These are phyloP conservation scores for Simmondsia chinensis DNA, from an alignment of 148 eudicot species.

Conservation along the genomic window DNA sequence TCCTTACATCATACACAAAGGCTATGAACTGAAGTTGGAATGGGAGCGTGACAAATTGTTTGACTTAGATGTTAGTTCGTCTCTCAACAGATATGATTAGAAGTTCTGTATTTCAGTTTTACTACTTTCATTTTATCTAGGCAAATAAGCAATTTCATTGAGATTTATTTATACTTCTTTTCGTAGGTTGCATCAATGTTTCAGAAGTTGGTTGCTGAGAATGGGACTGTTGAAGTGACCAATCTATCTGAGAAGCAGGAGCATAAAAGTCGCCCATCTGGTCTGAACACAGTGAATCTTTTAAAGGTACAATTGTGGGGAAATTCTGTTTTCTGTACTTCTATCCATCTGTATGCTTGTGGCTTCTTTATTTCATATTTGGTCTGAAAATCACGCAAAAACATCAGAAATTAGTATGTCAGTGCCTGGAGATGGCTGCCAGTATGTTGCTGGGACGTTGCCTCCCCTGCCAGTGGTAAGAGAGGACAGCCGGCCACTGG, in stretches of 20 bases:
- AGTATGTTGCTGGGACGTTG: no score
- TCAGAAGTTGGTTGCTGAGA: constrained; percentile 59
- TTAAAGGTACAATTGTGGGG: constrained; percentile 43
- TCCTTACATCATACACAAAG: constrained; percentile 60
- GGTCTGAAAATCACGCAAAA: no score
- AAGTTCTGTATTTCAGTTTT: not conserved
- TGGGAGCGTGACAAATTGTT: constrained; percentile 86
- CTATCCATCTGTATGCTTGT: no score
- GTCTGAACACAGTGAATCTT: constrained; percentile 94
- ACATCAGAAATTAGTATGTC: no score
- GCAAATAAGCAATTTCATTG: not conserved
- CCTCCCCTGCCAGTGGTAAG: no score
- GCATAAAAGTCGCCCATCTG: constrained; percentile 81
- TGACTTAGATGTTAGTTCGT: constrained; percentile 60
- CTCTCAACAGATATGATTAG: constrained; percentile 1
- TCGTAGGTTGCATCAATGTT: constrained; percentile 68
- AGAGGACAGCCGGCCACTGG: no score
- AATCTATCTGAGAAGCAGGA: constrained; percentile 71
- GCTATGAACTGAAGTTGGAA: constrained; percentile 80
- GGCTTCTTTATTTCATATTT: no score
- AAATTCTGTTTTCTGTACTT: no score
- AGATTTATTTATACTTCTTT: not conserved
- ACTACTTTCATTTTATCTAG: constrained; percentile 4
- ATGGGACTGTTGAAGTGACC: constrained; percentile 55
- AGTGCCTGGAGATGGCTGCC: no score